Conservation (phyloP, 768 basidiomycete genomes). For the Kwoniella shandongensis region DNA sequence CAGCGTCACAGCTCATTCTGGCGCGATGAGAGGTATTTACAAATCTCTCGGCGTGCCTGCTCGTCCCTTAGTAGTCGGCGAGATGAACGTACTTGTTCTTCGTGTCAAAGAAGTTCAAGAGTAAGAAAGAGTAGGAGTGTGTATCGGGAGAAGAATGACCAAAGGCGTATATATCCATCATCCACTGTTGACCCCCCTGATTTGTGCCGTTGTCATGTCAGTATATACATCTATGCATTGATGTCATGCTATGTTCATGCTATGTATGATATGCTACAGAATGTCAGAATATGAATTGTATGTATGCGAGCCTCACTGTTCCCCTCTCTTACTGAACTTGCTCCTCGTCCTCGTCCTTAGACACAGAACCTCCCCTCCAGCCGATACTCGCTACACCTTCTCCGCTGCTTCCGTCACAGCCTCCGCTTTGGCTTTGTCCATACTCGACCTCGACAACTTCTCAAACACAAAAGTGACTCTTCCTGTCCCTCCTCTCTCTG, state of each 20-base stretch:
- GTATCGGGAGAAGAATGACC: background rate
- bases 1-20: conserved; percentile 36
- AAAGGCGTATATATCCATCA: background rate
- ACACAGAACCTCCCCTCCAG: too few species aligned
- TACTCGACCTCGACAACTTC: conserved; percentile 31
- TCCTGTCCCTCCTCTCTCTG: conserved; percentile 31
- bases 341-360: too few species aligned
- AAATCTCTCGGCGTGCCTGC: conserved; percentile 21
- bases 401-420: background rate
- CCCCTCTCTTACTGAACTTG: too few species aligned
- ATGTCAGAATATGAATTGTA: too few species aligned
- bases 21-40: conserved; percentile 26
- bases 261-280: too few species aligned
- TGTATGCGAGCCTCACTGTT: too few species aligned
- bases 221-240: too few species aligned
- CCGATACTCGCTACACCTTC: too few species aligned
- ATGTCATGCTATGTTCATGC: too few species aligned
- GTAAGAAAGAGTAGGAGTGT: background rate
- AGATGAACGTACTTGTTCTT: conserved; percentile 41
- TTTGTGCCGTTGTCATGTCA: too few species aligned
- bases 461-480: conserved; percentile 51
- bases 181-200: background rate
- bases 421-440: conserved; percentile 1
- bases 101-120: conserved; percentile 22
- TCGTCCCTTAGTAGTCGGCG: conserved; percentile 19